Conservation (phyloP, 306 rosid species). For the cucumber (Cucumis sativus) region Cucumber_9930_V3 NC_026657.2:29976501-29977000, state of each 20-base stretch:
- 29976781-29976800: background rate
- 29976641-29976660: slow-evolving; percentile 99
- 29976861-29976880: slow-evolving; percentile 94
- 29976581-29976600: slow-evolving; percentile 98
- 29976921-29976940: slow-evolving; percentile 80
- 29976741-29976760: background rate
- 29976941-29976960: slow-evolving; percentile 87
- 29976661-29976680: slow-evolving; percentile 70
- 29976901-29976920: slow-evolving; percentile 89
- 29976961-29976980: slow-evolving; percentile 80
- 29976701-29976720: background rate
- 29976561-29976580: slow-evolving; percentile 91
- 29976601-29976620: slow-evolving; percentile 89
- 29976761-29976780: background rate
- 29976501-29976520: slow-evolving; percentile 96
- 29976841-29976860: slow-evolving; percentile 96
- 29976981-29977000: slow-evolving; percentile 96
- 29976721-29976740: background rate
- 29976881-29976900: slow-evolving; percentile 96
- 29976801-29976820: slow-evolving; percentile 41
- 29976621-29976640: slow-evolving; percentile 71
- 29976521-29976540: slow-evolving; percentile 95
- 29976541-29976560: slow-evolving; percentile 96
- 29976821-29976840: slow-evolving; percentile 94
- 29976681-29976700: slow-evolving; percentile 79